Evolutionary conservation across 192 early-diverging fungal species (phyloP), one percentile per base, ranked within the genome.

Genomic region (Allomyces javanicus): DNA sequence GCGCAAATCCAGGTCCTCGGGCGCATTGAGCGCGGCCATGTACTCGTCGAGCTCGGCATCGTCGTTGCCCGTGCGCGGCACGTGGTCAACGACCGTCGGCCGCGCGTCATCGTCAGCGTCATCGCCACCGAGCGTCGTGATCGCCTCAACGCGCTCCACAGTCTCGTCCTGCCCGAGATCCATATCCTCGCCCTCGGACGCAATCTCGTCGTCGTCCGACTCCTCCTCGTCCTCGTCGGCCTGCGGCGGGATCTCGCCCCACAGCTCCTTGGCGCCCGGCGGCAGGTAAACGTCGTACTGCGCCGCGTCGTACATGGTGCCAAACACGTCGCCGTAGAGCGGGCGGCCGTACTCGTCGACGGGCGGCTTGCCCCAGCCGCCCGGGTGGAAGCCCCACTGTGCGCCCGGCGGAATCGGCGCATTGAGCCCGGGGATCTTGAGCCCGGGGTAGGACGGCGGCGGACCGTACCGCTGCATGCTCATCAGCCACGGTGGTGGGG

Each of bases 371-470:
- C 89, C 89, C 89, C 89, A 92, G 63, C 92, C 94, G 65, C 96
- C 96, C 4, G 94, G 93, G 68, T 96, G 94, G 71, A 87, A 99
- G 22, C 96, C 96, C 96, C 94, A 99, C 69, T 94, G 89, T n/a
- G 92, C 94, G 10, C 93, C 96, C 40, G 84, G 79, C 7, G 96
- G 96, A 70, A 99, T 97, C 6, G 96, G 96, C 12, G 92, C 88
- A 68, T 96, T 99, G 27, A 99, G 75, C 0, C 96, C 96, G 7
- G 96, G 90, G 61, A 99, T 83, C 67, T 86, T 86, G 26, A 99
- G 74, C 66, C 83, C 85, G 3, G 92, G 91, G 71, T 99, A 99
- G 64, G 86, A 89, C 6, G 94, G 93, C 44, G 96, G 96, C 21
- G 90, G 92, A 1, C 96, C 96, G 70, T 92, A 88, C 24, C 94